Conservation (phyloP, 1,139 yeast genomes). For the Kurtzmaniella quercitrusa region DNA sequence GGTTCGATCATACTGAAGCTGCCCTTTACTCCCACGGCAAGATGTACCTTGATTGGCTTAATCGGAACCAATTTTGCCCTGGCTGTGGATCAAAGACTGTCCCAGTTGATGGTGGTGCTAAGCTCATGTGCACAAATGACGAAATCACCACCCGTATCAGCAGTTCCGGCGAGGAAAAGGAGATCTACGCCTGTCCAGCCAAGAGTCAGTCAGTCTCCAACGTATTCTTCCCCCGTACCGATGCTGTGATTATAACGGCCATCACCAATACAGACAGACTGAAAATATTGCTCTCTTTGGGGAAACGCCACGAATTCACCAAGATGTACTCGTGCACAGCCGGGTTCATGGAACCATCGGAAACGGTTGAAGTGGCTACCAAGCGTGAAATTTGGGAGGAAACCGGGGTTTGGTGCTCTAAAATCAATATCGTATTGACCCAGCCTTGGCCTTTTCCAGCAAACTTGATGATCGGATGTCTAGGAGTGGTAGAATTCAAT, state of each 20-base stretch:
- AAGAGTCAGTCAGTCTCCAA: slow-evolving; percentile 51
- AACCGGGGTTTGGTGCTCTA: slow-evolving; percentile 71
- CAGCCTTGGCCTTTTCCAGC: slow-evolving; percentile 99
- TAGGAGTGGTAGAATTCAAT: slow-evolving; percentile 66
- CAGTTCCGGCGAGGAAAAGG: slow-evolving; percentile 6
- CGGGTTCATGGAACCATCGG: slow-evolving; percentile 95
- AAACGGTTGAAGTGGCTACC: slow-evolving; percentile 84
- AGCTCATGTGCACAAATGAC: slow-evolving; percentile 54
- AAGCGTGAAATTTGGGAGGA: slow-evolving; percentile 93
- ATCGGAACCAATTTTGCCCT: slow-evolving; percentile 73
- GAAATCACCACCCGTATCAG: slow-evolving; percentile 18
- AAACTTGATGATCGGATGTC: slow-evolving; percentile 88
- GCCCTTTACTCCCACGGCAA: slow-evolving; percentile 75
- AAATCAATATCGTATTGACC: slow-evolving; percentile 58
- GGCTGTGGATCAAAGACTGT: slow-evolving; percentile 77
- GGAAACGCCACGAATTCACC: slow-evolving; percentile 46
- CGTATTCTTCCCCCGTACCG: slow-evolving; percentile 87
- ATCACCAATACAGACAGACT: slow-evolving; percentile 58
- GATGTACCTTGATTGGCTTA: slow-evolving; percentile 83
- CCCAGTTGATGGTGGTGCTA: slow-evolving; percentile 80
- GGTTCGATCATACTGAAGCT: slow-evolving; percentile 46
- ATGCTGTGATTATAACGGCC: slow-evolving; percentile 80
- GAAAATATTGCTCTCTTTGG: slow-evolving; percentile 68
- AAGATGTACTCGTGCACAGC: slow-evolving; percentile 81
- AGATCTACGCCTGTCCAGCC: slow-evolving; percentile 45